Evolutionary conservation across 2,329 filamentous ascomycete genomes (phyloP).

Genomic region (Herpomyces periplanetae): DNA sequence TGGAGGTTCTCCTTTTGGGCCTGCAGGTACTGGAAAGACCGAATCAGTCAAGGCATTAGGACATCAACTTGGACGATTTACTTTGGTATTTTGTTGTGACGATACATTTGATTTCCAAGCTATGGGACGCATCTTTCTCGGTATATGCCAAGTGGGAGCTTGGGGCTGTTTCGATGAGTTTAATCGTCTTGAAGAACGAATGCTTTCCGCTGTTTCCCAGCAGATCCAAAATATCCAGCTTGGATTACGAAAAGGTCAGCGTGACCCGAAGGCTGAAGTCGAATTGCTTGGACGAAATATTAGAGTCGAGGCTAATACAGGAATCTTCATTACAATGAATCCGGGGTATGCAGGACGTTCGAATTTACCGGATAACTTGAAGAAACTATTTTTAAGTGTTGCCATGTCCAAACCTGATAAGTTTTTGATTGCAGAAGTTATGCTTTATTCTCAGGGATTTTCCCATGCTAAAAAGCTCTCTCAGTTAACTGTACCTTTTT

Average conservation of each 20-base stretch:
- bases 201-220: slow-evolving; percentile 85
- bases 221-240: slow-evolving; percentile 98
- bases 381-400: slow-evolving; percentile 95
- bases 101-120: slow-evolving; percentile 98
- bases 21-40: slow-evolving; percentile 89
- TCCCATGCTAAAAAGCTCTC: slow-evolving; percentile 75
- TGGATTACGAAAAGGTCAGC: slow-evolving; percentile 43
- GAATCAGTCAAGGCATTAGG: slow-evolving; percentile 95
- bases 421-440: slow-evolving; percentile 94
- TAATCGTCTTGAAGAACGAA: slow-evolving; percentile 89
- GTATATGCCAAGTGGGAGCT: slow-evolving; percentile 91
- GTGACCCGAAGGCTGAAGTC: slow-evolving; percentile 54
- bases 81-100: slow-evolving; percentile 94
- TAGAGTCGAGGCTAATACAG: slow-evolving; percentile 59
- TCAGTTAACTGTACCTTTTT: slow-evolving; percentile 88
- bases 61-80: slow-evolving; percentile 82
- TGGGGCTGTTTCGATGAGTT: slow-evolving; percentile 99
- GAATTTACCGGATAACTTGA: slow-evolving; percentile 89
- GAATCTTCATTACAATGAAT: slow-evolving; percentile 99
- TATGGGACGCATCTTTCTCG: slow-evolving; percentile 95
- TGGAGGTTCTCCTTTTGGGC: slow-evolving; percentile 83
- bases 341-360: slow-evolving; percentile 92
- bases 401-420: slow-evolving; percentile 99
- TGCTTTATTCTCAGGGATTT: slow-evolving; percentile 98
- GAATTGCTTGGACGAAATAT: slow-evolving; percentile 74